These are phyloP conservation scores for Elaeis guineensis DNA, from an alignment of 176 grass and related monocot species.

Conservation along the genomic window DNA sequence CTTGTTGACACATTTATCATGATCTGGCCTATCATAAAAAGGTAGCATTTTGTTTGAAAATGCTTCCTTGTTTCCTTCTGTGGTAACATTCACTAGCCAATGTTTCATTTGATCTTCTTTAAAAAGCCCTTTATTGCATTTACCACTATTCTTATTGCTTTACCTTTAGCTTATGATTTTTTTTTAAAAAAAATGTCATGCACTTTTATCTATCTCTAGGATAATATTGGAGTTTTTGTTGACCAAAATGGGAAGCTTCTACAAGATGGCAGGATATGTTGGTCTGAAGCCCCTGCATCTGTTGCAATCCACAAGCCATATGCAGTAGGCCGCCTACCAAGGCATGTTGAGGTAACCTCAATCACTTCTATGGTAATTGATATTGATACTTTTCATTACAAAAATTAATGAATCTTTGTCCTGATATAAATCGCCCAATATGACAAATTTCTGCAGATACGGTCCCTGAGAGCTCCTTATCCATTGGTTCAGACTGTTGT, in stretches of 20 bases:
- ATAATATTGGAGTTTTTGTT: constrained; percentile 96
- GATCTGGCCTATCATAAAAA: no score
- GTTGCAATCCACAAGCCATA: constrained; percentile 78
- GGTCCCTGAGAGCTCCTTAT: constrained; percentile 78
- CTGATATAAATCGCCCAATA: constrained; percentile 2
- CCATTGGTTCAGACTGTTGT: constrained; percentile 77
- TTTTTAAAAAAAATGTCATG: no score
- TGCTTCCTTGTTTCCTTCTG: no score
- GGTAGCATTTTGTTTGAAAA: no score
- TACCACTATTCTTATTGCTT: no score
- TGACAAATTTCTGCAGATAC: constrained; percentile 59
- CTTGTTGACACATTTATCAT: no score
- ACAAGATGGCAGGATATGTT: constrained; percentile 94
- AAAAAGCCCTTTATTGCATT: no score
- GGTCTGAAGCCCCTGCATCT: constrained; percentile 73
- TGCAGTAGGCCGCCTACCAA: constrained; percentile 62
- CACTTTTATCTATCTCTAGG: constrained; percentile 40
- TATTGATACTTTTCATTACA: neutral
- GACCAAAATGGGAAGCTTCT: constrained; percentile 98
- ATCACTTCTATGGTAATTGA: constrained; percentile 9
- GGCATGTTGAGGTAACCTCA: constrained; percentile 65
- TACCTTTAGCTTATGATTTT: no score
- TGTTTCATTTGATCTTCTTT: no score
- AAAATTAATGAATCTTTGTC: no score
- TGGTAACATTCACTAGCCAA: no score